Evolutionary conservation across 371 early-diverging fungal genomes (phyloP), one percentile per base, ranked within the genome.

Genomic region (Parasitella parasitica): DNA sequence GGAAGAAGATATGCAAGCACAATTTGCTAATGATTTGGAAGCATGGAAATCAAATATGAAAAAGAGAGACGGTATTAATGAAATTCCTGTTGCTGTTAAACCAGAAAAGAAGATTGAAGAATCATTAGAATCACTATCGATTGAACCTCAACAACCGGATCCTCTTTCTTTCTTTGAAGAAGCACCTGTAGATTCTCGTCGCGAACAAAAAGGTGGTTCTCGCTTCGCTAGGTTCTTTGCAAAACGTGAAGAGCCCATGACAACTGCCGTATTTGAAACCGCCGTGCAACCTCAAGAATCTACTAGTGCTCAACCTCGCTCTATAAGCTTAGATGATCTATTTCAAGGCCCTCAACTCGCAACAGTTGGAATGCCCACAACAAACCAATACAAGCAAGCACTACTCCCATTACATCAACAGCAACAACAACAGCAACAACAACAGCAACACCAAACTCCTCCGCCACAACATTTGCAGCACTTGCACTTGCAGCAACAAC

Each of bases 191-290:
- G 46, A 54, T 38, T 50, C 56, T 16, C 75, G 75, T 52, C 67
- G 69, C 35, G 71, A 83, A 22, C 78, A 77, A 15, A 64, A 69
- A 36, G 50, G 61, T 36, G 83, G 84, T 0, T 87, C 88, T 8
- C 84, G 88, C 15, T 87, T 87, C 69, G 88, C 88, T 6, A 81
- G 78, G 15, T 87, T 87, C 69, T 87, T 87, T 66, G 71, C 84
- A 9, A 72, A 75, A 41, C 70, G 75, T 9, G 74, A 81, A 39
- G 85, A 80, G 43, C 71, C 66, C 18, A 38, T 18, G 26, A 51
- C 27, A 34, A 32, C 35, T 38, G 28, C 56, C 16, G 41, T 28
- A 7, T 12, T 27, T 0, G 37, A 18, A 54, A 26, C 54, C 15
- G 24, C 38, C 15, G 34, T 48, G 13, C 34, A 59, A 28, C 34